These are phyloP conservation scores for Colletotrichum kahawae DNA, from an alignment of 2,329 filamentous ascomycete species.

Conservation along the genomic window DNA sequence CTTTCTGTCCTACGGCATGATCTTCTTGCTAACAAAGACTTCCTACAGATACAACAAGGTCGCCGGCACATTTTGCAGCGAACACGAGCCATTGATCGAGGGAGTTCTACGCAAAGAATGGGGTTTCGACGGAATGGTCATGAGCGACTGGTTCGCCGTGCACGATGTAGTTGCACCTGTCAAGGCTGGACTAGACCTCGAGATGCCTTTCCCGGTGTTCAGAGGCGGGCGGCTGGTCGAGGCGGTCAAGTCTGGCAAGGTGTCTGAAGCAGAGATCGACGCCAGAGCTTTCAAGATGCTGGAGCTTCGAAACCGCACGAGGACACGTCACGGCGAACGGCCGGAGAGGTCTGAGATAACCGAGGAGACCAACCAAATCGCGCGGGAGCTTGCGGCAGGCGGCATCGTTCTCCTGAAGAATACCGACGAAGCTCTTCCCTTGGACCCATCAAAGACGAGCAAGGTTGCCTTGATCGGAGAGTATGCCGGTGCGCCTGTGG, in stretches of 20 bases:
- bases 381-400: constrained; percentile 20
- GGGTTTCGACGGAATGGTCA: constrained; percentile 37
- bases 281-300: constrained; percentile 19
- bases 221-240: constrained; percentile 22
- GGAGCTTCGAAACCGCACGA: constrained; percentile 15
- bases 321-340: not conserved
- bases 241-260: constrained; percentile 19
- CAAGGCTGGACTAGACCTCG: constrained; percentile 35
- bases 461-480: constrained; percentile 9
- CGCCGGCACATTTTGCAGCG: constrained; percentile 27
- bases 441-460: not conserved
- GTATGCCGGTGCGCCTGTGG: not conserved
- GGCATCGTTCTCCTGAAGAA: constrained; percentile 26
- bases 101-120: constrained; percentile 35
- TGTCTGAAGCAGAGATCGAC: constrained; percentile 19
- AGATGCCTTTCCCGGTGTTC: constrained; percentile 33
- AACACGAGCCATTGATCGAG: constrained; percentile 24
- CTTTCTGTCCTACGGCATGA: not conserved
- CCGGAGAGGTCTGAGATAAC: constrained; percentile 16
- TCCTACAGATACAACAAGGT: constrained; percentile 31
- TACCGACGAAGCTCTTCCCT: not conserved
- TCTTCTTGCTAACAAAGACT: not conserved
- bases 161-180: constrained; percentile 33
- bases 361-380: constrained; percentile 17
- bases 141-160: constrained; percentile 39